Evolutionary conservation across 2,329 filamentous ascomycete genomes (phyloP), one percentile per base, ranked within the genome.

Genomic region (Ophiostoma tasmaniense): DNA sequence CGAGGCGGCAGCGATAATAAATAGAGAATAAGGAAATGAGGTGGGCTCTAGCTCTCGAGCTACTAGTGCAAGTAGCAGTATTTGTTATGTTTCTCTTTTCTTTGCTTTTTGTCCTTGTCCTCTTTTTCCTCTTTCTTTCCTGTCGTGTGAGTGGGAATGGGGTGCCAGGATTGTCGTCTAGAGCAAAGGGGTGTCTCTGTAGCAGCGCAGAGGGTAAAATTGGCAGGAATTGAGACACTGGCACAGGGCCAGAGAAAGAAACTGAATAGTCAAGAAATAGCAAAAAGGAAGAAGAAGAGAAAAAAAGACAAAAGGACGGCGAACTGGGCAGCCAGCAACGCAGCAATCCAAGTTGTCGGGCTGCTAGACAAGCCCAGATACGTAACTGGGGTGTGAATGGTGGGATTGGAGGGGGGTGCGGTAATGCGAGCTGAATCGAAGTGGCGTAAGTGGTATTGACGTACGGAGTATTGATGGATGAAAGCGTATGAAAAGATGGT

Each of bases 401-500:
- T 35, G 61, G 61, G 59, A 55, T n/a, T 33, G 59, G 59, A n/a
- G 20, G 59, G 61, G 61, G 35, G 37, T 65, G 64, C 39, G 37
- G 14, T 5, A 39, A 65, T 65, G 64, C 64, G 8, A 65, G 64
- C 64, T 65, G 64, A 65, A 65, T 17, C 25, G 5, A 61, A 61
- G 55, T 61, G 55, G 55, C 55, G 62, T 25, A 39, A 65, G n/a
- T 65, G 33, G 62, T 30, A 64, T 64, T 33, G 20, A 45, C 42
- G 42, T 45, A 39, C 37, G 10, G 37, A 14, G 37, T 39, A 64
- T 22, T 14, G 10, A 37, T 33, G 61, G 20, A 64, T 37, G 37
- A 1, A n/a, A 20, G 7, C 1, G 20, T 45, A 55, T 25, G 33
- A 33, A 33, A 33, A 33, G 33, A 33, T 33, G 11, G 22, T 55